Base-by-base conservation (phyloP, 169 alveolate genomes). In the Cystoisospora suis region DNA sequence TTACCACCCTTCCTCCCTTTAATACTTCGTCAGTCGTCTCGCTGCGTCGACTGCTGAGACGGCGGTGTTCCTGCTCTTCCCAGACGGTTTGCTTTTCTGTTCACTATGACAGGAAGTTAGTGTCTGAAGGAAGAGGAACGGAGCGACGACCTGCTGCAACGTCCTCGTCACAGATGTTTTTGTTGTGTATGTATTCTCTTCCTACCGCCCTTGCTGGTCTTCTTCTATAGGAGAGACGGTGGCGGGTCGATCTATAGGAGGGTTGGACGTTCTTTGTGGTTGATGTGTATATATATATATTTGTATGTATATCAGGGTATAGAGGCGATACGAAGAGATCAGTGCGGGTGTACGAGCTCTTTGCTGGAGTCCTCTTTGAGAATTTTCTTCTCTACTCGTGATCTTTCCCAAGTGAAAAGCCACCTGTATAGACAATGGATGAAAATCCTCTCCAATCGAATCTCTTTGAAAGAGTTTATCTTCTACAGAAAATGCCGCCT, bases 261-360 rank as follows among this genome's bases (percentile, higher is more conserved):
- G 15, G n/a, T n/a, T n/a, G n/a, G n/a, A n/a, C 27, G 15, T 81
- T 12, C 70, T 79, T 79, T 79, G 87, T 17, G 87, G 15, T 12
- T 17, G 72, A 12, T 45, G 70, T 17, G 6, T n/a, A 9, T 34
- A 12, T 34, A 20, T 56, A 34, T 85, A 32, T 49, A 20, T 12
- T 9, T 34, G 45, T 47, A 2, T 34, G 7, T 58, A 2, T 23
- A 81, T 36, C 91, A 92, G 93, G 94, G 94, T 77, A 81, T 92
- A 9, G 94, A 92, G 91, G 65, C 94, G 44, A 75, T 92, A 65
- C 86, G 94, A 44, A 59, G 93, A 7, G 94, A 92, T 61, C 92
- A 88, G 87, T 80, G 93, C 44, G 91, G 92, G 6, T 61, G 80
- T 32, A 91, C 94, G n/a, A 72, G 91, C 34, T 79, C 89, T 29